phyloP scores from a whole-genome alignment of 495 filamentous ascomycete species.

The Chaetomidium leptoderma region DNA sequence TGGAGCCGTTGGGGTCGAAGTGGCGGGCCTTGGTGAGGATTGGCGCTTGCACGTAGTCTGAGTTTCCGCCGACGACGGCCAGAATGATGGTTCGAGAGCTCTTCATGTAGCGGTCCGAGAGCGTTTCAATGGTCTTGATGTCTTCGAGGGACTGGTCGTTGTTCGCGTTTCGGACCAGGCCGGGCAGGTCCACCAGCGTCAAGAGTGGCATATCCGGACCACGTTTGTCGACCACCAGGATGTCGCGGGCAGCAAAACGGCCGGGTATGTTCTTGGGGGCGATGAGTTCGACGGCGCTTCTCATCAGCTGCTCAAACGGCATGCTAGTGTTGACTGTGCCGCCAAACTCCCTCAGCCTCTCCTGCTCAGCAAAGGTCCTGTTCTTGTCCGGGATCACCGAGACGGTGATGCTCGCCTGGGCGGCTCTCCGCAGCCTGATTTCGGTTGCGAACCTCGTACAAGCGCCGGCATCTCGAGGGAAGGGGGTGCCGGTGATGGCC shows the following conservation, averaged over 20 bases:
- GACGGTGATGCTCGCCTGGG: slow-evolving; percentile 42
- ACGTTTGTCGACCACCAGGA: slow-evolving; percentile 50
- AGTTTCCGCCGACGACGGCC: slow-evolving; percentile 50
- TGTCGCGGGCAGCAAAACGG: slow-evolving; percentile 42
- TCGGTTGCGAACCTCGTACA: slow-evolving; percentile 71
- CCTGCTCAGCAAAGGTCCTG: slow-evolving; percentile 33
- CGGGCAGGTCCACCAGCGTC: slow-evolving; percentile 55
- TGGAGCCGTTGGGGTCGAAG: slow-evolving; percentile 40
- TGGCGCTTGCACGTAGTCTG: slow-evolving; percentile 48
- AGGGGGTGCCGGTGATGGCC: slow-evolving; percentile 65
- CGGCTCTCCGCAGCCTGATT: slow-evolving; percentile 43
- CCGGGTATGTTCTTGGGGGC: slow-evolving; percentile 38
- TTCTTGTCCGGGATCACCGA: slow-evolving; percentile 50
- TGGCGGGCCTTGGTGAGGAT: slow-evolving; percentile 44
- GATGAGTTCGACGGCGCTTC: slow-evolving; percentile 35
- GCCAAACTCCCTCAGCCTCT: slow-evolving; percentile 45
- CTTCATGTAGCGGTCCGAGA: slow-evolving; percentile 50
- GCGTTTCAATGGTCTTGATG: slow-evolving; percentile 42
- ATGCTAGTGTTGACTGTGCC: slow-evolving; percentile 28
- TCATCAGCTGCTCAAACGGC: slow-evolving; percentile 36
- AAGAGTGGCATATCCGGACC: slow-evolving; percentile 52
- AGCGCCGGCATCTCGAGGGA: slow-evolving; percentile 58
- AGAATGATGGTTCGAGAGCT: slow-evolving; percentile 50
- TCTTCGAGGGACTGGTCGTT: slow-evolving; percentile 45
- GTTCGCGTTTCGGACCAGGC: slow-evolving; percentile 47